A percentile compares a stretch with the other conserved stretches of the same genome.
These are phyloP conservation scores for Lathyrus sativus DNA, from an alignment of 306 rosid genomes.

Conservation along the genomic window DNA sequence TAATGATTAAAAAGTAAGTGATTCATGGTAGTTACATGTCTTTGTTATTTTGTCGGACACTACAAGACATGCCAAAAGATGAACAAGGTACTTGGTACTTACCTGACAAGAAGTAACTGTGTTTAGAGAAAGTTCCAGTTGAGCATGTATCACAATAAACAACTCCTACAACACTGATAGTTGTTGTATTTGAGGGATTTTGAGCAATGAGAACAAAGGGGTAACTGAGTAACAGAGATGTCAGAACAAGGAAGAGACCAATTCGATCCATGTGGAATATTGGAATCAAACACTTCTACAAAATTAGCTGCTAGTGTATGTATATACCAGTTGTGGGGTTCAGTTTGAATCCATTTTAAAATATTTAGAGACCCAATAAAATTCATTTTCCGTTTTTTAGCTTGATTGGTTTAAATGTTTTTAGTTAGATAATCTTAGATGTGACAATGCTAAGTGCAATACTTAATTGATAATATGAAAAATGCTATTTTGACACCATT, in stretches of 20 bases:
- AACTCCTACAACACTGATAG: conserved; percentile 66
- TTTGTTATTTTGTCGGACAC: background rate
- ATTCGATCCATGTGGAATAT: conserved; percentile 52
- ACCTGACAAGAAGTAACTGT: conserved; percentile 79
- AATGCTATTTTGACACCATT: too few species aligned
- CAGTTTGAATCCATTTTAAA: background rate
- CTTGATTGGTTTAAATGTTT: background rate
- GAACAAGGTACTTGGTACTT: conserved; percentile 11
- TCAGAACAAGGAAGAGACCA: conserved; percentile 40
- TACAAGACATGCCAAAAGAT: background rate
- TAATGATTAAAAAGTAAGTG: background rate
- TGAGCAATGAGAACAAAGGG: conserved; percentile 42
- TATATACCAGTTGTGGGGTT: background rate
- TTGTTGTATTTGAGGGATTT: conserved; percentile 26
- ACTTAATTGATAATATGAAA: conserved; percentile 5
- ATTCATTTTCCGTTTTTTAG: too few species aligned
- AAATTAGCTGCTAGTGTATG: background rate
- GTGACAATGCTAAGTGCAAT: conserved; percentile 12
- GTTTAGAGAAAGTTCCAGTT: conserved; percentile 55
- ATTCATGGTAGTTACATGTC: background rate
- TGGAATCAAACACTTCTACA: conserved; percentile 4
- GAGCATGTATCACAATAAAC: conserved; percentile 79
- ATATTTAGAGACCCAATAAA: too few species aligned
- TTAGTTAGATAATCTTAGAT: background rate
- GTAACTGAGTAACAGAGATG: conserved; percentile 5